Conservation (phyloP, 495 filamentous ascomycete genomes). For the Neurospora sp. region DNA sequence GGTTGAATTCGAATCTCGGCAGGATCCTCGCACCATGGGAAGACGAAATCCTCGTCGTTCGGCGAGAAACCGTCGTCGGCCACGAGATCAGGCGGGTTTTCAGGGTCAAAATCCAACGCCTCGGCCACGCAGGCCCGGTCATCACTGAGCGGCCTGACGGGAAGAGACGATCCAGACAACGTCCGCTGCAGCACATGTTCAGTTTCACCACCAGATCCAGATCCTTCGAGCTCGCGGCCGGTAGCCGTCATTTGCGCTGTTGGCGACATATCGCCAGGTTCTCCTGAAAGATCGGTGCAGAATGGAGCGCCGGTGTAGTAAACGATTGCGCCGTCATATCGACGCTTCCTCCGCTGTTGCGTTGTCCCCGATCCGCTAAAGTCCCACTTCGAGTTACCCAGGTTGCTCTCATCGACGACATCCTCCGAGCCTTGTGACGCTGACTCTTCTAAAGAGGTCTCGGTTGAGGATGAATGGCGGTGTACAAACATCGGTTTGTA, state of each 20-base stretch:
- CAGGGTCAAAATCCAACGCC: slow-evolving; percentile 6
- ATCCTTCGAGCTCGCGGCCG: slow-evolving; percentile 13
- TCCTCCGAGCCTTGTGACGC: slow-evolving; percentile 16
- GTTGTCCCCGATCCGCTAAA: slow-evolving; percentile 34
- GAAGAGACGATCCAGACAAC: slow-evolving; percentile 35
- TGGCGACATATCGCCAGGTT: slow-evolving; percentile 34
- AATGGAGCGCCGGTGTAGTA: slow-evolving; percentile 69
- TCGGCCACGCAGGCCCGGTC: slow-evolving; percentile 6
- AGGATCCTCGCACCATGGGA: slow-evolving; percentile 27
- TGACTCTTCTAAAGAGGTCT: slow-evolving; percentile 33
- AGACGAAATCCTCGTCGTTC: slow-evolving; percentile 23
- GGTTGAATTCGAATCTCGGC: slow-evolving; percentile 14
- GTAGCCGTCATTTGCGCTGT: slow-evolving; percentile 31
- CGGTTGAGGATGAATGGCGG: slow-evolving; percentile 28
- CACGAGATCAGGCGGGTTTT: slow-evolving; percentile 14
- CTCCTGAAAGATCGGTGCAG: slow-evolving; percentile 67
- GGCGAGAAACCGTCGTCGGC: slow-evolving; percentile 15
- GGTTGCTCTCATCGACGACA: slow-evolving; percentile 27
- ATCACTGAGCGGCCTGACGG: slow-evolving; percentile 33
- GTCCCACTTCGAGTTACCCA: slow-evolving; percentile 26
- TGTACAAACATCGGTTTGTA: slow-evolving; percentile 56
- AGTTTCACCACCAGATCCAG: background rate
- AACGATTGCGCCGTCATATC: slow-evolving; percentile 62
- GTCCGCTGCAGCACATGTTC: slow-evolving; percentile 11
- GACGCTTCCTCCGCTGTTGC: slow-evolving; percentile 30